phyloP scores from a whole-genome alignment of 176 grass and related monocot species.

The Triticum dicoccoides region DNA sequence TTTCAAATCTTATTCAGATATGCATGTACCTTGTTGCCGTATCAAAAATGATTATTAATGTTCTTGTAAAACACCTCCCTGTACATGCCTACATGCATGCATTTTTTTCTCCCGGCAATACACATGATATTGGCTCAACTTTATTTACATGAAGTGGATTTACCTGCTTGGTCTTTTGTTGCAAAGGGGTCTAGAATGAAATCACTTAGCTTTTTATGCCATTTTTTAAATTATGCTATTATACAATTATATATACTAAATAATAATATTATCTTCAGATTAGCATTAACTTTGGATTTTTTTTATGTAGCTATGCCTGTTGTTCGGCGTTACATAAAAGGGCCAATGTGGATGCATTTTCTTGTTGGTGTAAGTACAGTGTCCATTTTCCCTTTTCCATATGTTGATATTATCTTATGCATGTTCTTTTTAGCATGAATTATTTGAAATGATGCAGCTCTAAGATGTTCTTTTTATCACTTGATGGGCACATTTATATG shows the following conservation, averaged over 20 bases:
- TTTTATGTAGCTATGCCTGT: slow-evolving; percentile 72
- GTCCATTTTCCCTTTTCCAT: not conserved
- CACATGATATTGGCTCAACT: not conserved
- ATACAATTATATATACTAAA: not conserved
- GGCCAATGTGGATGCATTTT: slow-evolving; percentile 96
- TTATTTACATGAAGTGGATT: not conserved
- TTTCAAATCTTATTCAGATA: not conserved
- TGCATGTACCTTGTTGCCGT: not conserved
- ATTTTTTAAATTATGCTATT: not conserved
- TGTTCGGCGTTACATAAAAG: slow-evolving; percentile 65
- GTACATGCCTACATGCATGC: not conserved
- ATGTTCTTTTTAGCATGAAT: not conserved
- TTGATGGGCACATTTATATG: not conserved
- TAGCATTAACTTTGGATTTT: slow-evolving; percentile 22
- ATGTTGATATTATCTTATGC: not conserved
- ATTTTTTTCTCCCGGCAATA: not conserved
- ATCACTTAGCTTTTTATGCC: not conserved
- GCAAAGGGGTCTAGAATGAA: not conserved
- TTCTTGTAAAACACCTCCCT: not conserved
- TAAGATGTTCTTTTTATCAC: not conserved
- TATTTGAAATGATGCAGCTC: not conserved
- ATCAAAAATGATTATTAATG: not conserved
- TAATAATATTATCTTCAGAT: not conserved
- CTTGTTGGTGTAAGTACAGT: slow-evolving; percentile 84
- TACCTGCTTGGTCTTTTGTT: not conserved